Percentiles rank a stretch among this genome's conserved stretches.
phyloP scores from a whole-genome alignment of 306 rosid species.

The Cucurbita argyrosperma region DNA sequence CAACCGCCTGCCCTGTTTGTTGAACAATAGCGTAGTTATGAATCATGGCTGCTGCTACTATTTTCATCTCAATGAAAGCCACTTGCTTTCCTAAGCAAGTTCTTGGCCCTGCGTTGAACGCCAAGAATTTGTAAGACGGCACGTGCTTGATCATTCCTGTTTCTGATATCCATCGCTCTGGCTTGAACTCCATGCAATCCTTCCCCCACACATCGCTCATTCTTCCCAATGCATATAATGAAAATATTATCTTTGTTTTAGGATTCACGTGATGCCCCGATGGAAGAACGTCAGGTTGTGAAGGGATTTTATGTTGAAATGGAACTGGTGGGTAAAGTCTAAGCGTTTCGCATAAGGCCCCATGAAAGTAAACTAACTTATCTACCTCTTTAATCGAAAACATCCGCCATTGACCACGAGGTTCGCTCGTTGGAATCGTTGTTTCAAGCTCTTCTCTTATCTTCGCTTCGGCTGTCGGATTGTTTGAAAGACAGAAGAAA shows the following conservation, averaged over 20 bases:
- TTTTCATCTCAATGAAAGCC: slow-evolving; percentile 28
- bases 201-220: slow-evolving; percentile 31
- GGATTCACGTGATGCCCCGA: slow-evolving; percentile 21
- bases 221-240: slow-evolving; percentile 43
- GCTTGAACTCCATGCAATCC: slow-evolving; percentile 37
- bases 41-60: slow-evolving; percentile 18
- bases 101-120: slow-evolving; percentile 39
- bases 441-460: slow-evolving; percentile 14
- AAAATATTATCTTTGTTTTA: slow-evolving; percentile 7
- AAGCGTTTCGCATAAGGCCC: slow-evolving; percentile 31
- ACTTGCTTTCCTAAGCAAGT: slow-evolving; percentile 36
- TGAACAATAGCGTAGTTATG: slow-evolving; percentile 15
- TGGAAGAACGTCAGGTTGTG: slow-evolving; percentile 20
- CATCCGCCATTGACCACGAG: neutral
- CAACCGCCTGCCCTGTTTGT: slow-evolving; percentile 2
- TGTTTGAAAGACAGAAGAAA: slow-evolving; percentile 10
- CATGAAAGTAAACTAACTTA: slow-evolving; percentile 34
- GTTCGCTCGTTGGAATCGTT: neutral
- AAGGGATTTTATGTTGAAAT: slow-evolving; percentile 8
- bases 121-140: slow-evolving; percentile 24
- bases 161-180: slow-evolving; percentile 46
- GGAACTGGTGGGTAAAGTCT: slow-evolving; percentile 43
- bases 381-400: slow-evolving; percentile 9
- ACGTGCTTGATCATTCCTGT: slow-evolving; percentile 11
- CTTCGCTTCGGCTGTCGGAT: slow-evolving; percentile 7